Percentiles rank a stretch among this genome's conserved stretches.
Conservation (phyloP, 176 grass and related monocot species). For the Paspalum vaginatum region DNA sequence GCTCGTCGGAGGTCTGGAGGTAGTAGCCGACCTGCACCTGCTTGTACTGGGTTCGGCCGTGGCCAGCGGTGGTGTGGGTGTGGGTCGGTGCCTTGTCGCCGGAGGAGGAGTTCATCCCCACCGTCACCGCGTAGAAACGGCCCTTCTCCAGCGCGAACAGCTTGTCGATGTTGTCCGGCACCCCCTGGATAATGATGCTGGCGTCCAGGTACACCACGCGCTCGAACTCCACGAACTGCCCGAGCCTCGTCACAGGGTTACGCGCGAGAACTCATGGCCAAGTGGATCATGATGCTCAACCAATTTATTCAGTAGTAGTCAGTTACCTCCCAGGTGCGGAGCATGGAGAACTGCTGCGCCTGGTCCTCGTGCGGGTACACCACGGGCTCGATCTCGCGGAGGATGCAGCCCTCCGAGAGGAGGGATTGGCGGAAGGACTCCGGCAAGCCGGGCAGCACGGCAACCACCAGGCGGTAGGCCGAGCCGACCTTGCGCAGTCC, state of each 20-base stretch:
- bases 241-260: not conserved
- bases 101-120: conserved; percentile 69
- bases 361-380: conserved; percentile 69
- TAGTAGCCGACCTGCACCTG: too few species aligned
- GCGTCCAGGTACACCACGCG: conserved; percentile 87
- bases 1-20: too few species aligned
- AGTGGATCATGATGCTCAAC: too few species aligned
- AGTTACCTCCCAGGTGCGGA: conserved; percentile 92
- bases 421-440: conserved; percentile 63
- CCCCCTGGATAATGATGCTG: conserved; percentile 61
- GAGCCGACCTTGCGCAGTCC: conserved; percentile 62
- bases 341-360: conserved; percentile 78
- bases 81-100: conserved; percentile 79
- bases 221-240: conserved; percentile 74
- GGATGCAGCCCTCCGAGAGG: conserved; percentile 61
- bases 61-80: too few species aligned
- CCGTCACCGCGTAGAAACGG: conserved; percentile 60
- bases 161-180: conserved; percentile 73
- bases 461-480: conserved; percentile 69
- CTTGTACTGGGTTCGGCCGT: too few species aligned
- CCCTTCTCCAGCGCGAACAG: conserved; percentile 64
- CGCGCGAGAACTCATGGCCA: too few species aligned
- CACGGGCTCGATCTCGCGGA: conserved; percentile 71
- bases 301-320: not conserved
- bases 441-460: conserved; percentile 71